These are phyloP conservation scores for Penicillium lagena DNA, from an alignment of 495 filamentous ascomycete genomes.

Conservation along the genomic window DNA sequence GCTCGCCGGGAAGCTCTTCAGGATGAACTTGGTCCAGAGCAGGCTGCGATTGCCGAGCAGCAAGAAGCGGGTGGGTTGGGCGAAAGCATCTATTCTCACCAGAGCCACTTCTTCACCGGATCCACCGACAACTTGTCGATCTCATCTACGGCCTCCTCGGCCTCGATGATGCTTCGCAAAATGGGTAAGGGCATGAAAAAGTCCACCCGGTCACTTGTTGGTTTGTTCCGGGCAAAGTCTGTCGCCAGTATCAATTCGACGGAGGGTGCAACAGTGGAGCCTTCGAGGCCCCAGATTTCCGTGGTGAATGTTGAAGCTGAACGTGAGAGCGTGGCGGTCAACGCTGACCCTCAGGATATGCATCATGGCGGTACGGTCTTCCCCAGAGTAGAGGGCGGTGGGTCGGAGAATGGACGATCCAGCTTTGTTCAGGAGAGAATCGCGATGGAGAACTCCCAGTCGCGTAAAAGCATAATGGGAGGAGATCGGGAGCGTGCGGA, in stretches of 20 bases:
- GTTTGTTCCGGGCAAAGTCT: constrained; percentile 92
- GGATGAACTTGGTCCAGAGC: constrained; percentile 73
- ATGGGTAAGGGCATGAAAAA: constrained; percentile 99
- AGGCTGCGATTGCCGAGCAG: constrained; percentile 80
- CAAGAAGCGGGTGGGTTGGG: constrained; percentile 91
- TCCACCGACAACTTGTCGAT: constrained; percentile 97
- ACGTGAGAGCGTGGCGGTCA: constrained; percentile 75
- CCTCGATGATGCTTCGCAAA: constrained; percentile 98
- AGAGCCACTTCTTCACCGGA: constrained; percentile 76
- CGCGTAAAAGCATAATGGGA: constrained; percentile 81
- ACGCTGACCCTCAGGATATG: constrained; percentile 61
- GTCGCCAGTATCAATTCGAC: constrained; percentile 68
- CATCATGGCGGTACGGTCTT: constrained; percentile 73
- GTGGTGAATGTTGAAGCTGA: constrained; percentile 96
- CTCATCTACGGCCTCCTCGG: constrained; percentile 94
- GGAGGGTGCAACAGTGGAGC: constrained; percentile 55
- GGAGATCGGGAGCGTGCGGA: constrained; percentile 88
- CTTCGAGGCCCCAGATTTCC: constrained; percentile 64
- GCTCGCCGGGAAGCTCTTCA: constrained; percentile 64
- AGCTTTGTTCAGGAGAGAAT: constrained; percentile 39
- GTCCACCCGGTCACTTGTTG: constrained; percentile 80
- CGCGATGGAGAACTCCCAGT: constrained; percentile 51
- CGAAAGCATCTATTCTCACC: constrained; percentile 87
- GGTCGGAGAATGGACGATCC: constrained; percentile 25
- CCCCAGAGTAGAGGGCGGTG: constrained; percentile 66